Base-by-base conservation (phyloP, 2,329 filamentous ascomycete genomes). In the Fusarium udum region DNA sequence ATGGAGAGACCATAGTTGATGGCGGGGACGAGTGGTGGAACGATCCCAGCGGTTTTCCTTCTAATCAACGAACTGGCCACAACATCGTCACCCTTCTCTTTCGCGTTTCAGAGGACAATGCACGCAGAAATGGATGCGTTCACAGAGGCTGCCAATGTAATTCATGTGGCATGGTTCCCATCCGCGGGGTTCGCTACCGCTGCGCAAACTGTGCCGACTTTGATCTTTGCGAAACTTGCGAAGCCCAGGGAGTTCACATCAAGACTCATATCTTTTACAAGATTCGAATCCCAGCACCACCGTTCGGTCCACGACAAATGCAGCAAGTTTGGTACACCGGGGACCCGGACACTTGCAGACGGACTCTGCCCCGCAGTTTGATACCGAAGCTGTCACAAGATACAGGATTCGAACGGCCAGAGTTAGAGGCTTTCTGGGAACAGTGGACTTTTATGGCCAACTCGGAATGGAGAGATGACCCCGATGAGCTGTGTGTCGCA, bases 191-290 rank as follows among this genome's bases (percentile, higher is more conserved):
- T 69, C 90, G 96, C 64, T 99, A 97, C 84, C 92, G 95, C 67
- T 99, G 96, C 82, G 92, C 95, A 76, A 98, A 99, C 83, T 99
- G 96, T 80, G 91, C 93, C 73, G 95, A 99, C 82, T 98, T 95
- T 80, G 96, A 99, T 80, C 89, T 99, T 5, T 99, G 96, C 84
- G 95, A 98, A 79, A 92, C 92, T 13, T 99, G 96, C 83, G 95
- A 99, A 83, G 90, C 93, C 10, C 90, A 91, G 76, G 89, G 90
- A 28, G 83, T 92, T 4, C 95, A 97, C 79, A 91, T 89, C 78
- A 97, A 95, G 81, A 97, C 95, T 4, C 96, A 99, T 82, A 90
- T 98, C 51, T 98, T 99, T 83, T 97, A 97, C 87, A 98, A 98
- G 82, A 93, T 99, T 79, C 92, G 92, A 62, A 92, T 98, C 16